These are phyloP conservation scores for Ganoderma lingzhi DNA, from an alignment of 1,284 basidiomycete species.

Conservation along the genomic window DNA sequence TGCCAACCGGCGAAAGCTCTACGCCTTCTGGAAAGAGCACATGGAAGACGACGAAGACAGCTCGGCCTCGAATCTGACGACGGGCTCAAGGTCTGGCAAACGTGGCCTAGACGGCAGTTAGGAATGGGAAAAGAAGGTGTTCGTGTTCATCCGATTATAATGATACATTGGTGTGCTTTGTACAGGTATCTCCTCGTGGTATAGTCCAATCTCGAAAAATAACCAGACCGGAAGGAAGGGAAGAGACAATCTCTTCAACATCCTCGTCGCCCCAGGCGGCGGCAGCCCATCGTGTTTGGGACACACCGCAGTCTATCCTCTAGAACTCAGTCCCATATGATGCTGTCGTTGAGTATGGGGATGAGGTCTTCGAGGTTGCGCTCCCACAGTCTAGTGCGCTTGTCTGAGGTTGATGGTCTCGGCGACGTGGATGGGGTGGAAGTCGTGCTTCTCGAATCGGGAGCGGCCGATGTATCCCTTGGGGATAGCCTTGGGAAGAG, in stretches of 20 bases:
- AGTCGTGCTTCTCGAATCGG: constrained; percentile 33
- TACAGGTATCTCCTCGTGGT: constrained; percentile 21
- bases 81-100: constrained; percentile 37
- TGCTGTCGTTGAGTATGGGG: constrained; percentile 31
- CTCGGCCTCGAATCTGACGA: background rate
- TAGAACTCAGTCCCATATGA: constrained; percentile 28
- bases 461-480: constrained; percentile 36
- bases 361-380: constrained; percentile 28
- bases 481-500: constrained; percentile 38
- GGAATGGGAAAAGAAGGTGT: background rate
- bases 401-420: constrained; percentile 20
- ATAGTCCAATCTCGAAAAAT: background rate
- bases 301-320: constrained; percentile 1
- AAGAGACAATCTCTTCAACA: background rate
- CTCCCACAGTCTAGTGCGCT: constrained; percentile 23
- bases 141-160: constrained; percentile 14
- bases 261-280: background rate
- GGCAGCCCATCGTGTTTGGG: constrained; percentile 15
- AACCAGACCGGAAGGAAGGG: background rate
- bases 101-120: constrained; percentile 34
- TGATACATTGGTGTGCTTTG: constrained; percentile 29
- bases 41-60: constrained; percentile 53
- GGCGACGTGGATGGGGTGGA: constrained; percentile 28
- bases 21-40: constrained; percentile 77
- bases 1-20: constrained; percentile 83